Evolutionary conservation across 495 filamentous ascomycete species (phyloP).

Genomic region (Oleoguttula mirabilis): DNA sequence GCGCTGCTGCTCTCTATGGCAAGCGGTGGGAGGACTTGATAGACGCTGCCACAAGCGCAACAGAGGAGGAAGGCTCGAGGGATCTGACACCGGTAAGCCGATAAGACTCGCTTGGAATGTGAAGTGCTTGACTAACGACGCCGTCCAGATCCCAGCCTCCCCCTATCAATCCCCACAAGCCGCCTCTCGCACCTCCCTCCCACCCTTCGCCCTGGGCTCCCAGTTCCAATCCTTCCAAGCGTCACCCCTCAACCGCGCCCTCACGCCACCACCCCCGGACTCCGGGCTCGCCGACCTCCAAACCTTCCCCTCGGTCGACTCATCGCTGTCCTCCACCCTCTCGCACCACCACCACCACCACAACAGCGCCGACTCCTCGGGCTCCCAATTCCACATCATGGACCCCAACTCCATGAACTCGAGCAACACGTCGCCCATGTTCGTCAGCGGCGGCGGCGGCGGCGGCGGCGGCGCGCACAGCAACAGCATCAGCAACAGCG

Average conservation of each 20-base stretch:
- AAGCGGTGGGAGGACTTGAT: conserved; percentile 92
- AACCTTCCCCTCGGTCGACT: conserved; percentile 77
- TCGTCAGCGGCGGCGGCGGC: no score
- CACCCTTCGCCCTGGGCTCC: conserved; percentile 46
- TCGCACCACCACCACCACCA: conserved; percentile 33
- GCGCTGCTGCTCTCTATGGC: conserved; percentile 56
- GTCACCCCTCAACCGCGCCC: conserved; percentile 72
- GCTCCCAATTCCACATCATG: conserved; percentile 50
- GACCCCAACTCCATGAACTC: conserved; percentile 26
- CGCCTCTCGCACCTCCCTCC: conserved; percentile 64
- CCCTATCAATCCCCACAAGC: conserved; percentile 48
- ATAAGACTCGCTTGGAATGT: not conserved
- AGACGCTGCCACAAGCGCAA: conserved; percentile 80
- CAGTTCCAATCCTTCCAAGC: conserved; percentile 68
- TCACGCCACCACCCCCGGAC: conserved; percentile 69
- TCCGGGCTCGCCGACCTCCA: conserved; percentile 47
- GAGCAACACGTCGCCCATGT: conserved; percentile 38
- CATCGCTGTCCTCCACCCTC: conserved; percentile 45
- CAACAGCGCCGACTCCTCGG: conserved; percentile 11
- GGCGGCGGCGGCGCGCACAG: no score
- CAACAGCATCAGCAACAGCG: not conserved
- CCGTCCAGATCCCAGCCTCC: conserved; percentile 41
- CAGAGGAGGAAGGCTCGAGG: conserved; percentile 71
- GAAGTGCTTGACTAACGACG: not conserved
- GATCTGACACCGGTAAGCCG: conserved; percentile 66